Conservation (phyloP, 176 grass and related monocot genomes). For the Bromus sterilis region DNA sequence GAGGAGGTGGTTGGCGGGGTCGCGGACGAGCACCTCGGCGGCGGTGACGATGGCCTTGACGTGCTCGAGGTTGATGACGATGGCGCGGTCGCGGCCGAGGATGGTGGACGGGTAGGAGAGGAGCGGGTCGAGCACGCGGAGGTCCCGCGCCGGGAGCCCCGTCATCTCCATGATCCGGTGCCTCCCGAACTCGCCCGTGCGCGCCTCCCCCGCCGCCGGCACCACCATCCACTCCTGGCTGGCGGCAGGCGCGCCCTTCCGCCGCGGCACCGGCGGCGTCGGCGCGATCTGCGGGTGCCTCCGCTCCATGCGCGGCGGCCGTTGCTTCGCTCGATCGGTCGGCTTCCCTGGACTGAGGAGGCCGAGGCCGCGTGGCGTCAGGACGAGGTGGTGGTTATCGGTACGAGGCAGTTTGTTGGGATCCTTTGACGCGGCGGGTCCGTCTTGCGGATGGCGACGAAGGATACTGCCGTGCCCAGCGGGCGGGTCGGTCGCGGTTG, state of each 20-base stretch:
- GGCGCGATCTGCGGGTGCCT: not conserved
- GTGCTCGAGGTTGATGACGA: slow-evolving; percentile 82
- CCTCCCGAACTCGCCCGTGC: slow-evolving; percentile 46
- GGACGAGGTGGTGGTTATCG: not conserved
- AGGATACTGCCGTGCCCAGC: too few relatives aligned
- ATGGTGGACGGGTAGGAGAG: slow-evolving; percentile 87
- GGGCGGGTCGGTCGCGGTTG: too few relatives aligned
- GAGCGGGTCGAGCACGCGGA: slow-evolving; percentile 65
- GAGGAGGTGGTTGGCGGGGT: slow-evolving; percentile 38
- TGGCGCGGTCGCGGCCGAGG: slow-evolving; percentile 66
- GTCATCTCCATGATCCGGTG: slow-evolving; percentile 83
- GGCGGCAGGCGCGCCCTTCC: slow-evolving; percentile 44
- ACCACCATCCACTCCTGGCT: slow-evolving; percentile 81
- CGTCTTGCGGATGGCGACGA: too few relatives aligned
- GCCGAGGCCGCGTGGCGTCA: not conserved
- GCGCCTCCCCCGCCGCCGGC: slow-evolving; percentile 40
- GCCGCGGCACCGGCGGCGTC: slow-evolving; percentile 4
- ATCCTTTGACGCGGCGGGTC: not conserved
- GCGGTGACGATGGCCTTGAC: slow-evolving; percentile 78
- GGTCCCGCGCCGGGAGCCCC: slow-evolving; percentile 72
- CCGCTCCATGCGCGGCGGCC: too few relatives aligned
- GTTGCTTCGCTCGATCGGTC: too few relatives aligned
- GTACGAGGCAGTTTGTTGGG: not conserved
- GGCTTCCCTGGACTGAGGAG: too few relatives aligned
- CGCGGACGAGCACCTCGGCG: slow-evolving; percentile 58